Evolutionary conservation across 2,329 filamentous ascomycete genomes (phyloP).

Genomic region (Pyrenochaeta sp.): DNA sequence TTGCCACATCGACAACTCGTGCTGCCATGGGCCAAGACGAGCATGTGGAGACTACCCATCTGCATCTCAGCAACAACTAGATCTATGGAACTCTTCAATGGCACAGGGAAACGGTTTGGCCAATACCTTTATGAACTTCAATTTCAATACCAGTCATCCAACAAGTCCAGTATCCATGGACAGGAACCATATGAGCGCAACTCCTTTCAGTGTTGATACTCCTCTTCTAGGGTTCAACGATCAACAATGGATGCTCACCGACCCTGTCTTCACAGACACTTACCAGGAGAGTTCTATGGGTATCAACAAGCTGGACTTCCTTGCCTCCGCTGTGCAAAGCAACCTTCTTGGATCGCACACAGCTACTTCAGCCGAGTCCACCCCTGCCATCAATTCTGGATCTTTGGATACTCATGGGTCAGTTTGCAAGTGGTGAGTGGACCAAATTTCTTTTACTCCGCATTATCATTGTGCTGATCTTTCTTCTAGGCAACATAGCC

Average conservation of each 20-base stretch:
- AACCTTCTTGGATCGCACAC: constrained; percentile 29
- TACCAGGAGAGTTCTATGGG: constrained; percentile 19
- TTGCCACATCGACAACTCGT: constrained; percentile 46
- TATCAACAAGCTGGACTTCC: constrained; percentile 36
- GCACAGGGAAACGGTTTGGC: constrained; percentile 36
- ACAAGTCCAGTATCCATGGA: constrained; percentile 27
- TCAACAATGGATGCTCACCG: constrained; percentile 38
- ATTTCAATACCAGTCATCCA: constrained; percentile 28
- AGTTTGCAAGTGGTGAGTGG: too few species aligned
- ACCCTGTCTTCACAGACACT: constrained; percentile 26
- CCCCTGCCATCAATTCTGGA: constrained; percentile 5
- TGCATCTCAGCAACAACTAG: constrained; percentile 32
- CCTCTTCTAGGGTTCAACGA: constrained; percentile 30
- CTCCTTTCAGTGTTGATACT: constrained; percentile 25
- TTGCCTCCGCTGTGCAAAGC: constrained; percentile 38
- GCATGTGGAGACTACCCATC: constrained; percentile 38
- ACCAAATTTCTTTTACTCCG: too few species aligned
- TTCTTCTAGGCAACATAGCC: constrained; percentile 30
- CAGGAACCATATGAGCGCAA: constrained; percentile 19
- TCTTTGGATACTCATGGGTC: constrained; percentile 19
- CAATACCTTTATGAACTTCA: constrained; percentile 35
- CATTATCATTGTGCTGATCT: too few species aligned
- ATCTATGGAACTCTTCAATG: constrained; percentile 37
- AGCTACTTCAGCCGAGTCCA: constrained; percentile 13
- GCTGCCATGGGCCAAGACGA: constrained; percentile 40